Evolutionary conservation across 371 early-diverging fungal genomes (phyloP), one percentile per base, ranked within the genome.

Genomic region (Mucor irregularis): DNA sequence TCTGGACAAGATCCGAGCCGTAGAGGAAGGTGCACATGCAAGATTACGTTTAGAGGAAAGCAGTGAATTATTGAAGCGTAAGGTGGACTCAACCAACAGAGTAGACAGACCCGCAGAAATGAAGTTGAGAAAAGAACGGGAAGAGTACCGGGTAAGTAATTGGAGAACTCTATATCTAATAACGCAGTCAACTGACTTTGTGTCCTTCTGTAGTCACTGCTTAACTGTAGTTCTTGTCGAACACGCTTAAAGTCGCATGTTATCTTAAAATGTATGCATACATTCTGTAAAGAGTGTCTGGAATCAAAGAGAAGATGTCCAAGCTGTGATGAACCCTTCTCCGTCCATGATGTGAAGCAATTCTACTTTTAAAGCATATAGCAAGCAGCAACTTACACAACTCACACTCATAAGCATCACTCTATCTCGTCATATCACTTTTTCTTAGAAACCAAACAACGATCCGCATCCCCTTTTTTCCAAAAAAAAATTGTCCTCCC

Each of bases 261-360:
- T 1, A 69, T 98, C 5, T 38, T 80, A 37, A 82, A 90, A 33
- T 98, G 98, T 68, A 95, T 95, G 97, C 98, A 98, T 61, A 90
- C 91, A n/a, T 97, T 97, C 66, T 98, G 97, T 73, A 90, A 92
- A 70, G 85, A 86, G 49, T 99, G 99, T 64, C 82, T 99, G 47
- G 93, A 98, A n/a, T 84, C 99, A 9, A 94, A 96, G 63, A 88
- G 98, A 68, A 94, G 96, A 63, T 99, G 99, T 79, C 99, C 99
- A n/a, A 90, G 87, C 8, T 99, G 99, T 74, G 91, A 90, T 26
- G 88, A 90, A 61, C 76, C 90, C 13, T 99, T 99, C 81, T 90
- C 91, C 16, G 73, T 82, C 25, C 87, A 86, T 52, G 99, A 99
- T 75, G 90, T 99, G 17, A 84, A 86, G 60, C 89, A 86, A 63